Base-by-base conservation (phyloP, 495 filamentous ascomycete genomes). In the Cercophora sp. region DNA sequence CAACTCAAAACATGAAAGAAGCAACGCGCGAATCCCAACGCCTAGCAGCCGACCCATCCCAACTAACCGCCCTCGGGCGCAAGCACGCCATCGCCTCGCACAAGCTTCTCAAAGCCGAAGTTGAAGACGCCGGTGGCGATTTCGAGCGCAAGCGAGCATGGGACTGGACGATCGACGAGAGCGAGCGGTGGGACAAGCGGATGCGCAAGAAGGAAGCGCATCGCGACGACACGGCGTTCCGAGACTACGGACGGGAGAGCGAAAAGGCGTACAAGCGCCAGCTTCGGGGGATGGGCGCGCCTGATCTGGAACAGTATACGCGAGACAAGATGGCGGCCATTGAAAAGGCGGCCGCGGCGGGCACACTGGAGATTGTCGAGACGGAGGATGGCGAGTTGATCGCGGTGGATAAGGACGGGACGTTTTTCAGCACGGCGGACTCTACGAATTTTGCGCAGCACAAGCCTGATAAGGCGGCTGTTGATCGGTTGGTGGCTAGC, bases 81-180 rank as follows among this genome's bases (percentile, higher is more conserved):
- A 90, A 89, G 60, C 84, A 86, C 58, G 91, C 88, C 24, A 83
- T 91, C 50, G 91, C 91, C 11, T 86, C 87, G 20, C 89, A 95
- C 68, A 97, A 97, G 55, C 84, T 98, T 4, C 79, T 96, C 26
- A 95, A 95, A 72, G 89, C 91, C 11, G 91, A 96, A 56, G 83
- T 86, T 1, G 87, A 88, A 65, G 89, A 87, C 10, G 75, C 77
- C 0, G 91, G 92, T 9, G 89, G 88, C 55, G 91, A 96, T 67
- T 98, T 96, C 62, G 94, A 98, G 71, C 86, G 93, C 51, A 96
- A 97, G 72, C 84, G 94, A 24, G 91, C 92, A 1, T 97, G 93
- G 93, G 94, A 97, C 69, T 97, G 92, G 91, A 97, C 93, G 0
- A 73, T 91, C 13, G 93, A 96, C 22, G 93, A 98, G 70, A 83